A percentile compares a stretch with the other conserved stretches of the same genome.
Evolutionary conservation across 106 monocot genomes (phyloP).

Genomic region (Apostasia ramifera): DNA sequence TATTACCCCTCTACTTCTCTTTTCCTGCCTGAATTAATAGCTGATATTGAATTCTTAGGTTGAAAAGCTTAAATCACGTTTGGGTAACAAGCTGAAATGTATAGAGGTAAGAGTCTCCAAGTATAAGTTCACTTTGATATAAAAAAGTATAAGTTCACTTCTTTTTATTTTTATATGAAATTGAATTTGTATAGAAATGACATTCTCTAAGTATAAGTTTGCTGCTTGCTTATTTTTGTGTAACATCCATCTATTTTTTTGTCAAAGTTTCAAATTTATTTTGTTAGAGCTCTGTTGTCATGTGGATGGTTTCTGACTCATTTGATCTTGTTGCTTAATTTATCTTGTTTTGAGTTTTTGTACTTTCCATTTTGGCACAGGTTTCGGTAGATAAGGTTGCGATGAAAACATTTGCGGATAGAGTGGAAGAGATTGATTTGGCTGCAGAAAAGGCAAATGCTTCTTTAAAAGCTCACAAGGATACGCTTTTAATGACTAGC

Average conservation of each 20-base stretch:
- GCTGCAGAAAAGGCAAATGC: slow-evolving; percentile 69
- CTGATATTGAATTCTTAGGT: slow-evolving; percentile 33
- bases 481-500: slow-evolving; percentile 86
- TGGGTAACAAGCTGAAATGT: slow-evolving; percentile 42
- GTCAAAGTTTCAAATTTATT: not conserved
- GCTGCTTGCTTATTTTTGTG: not conserved
- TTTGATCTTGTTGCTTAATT: not conserved
- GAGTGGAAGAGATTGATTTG: slow-evolving; percentile 69
- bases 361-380: slow-evolving; percentile 23
- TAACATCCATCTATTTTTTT: not conserved
- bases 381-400: slow-evolving; percentile 81
- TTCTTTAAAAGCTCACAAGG: slow-evolving; percentile 61
- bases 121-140: too few species aligned
- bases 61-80: slow-evolving; percentile 63
- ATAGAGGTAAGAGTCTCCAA: slow-evolving; percentile 48
- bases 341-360: slow-evolving; percentile 1
- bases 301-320: not conserved
- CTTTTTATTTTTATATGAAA: too few species aligned
- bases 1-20: not conserved
- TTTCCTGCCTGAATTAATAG: not conserved
- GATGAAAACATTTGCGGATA: slow-evolving; percentile 59
- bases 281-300: not conserved
- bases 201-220: too few species aligned
- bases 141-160: too few species aligned
- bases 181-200: too few species aligned